Percentiles rank a stretch among this genome's conserved stretches.
These are phyloP conservation scores for Euphorbia schlechtendalii DNA, from an alignment of 441 rosid genomes.

Conservation along the genomic window DNA sequence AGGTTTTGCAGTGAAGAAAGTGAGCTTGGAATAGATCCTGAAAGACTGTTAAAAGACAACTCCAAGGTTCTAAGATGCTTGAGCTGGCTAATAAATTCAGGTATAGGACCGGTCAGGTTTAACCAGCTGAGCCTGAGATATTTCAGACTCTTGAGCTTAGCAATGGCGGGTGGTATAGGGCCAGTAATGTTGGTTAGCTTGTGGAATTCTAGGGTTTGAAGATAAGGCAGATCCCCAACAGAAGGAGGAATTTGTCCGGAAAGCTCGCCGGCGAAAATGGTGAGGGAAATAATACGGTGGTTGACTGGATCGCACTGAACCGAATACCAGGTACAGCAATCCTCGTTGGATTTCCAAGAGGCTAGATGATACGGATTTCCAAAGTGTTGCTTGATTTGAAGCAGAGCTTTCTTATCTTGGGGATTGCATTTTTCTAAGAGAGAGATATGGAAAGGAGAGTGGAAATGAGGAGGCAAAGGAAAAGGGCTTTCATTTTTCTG, in stretches of 20 bases:
- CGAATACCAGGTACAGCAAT: too few species aligned
- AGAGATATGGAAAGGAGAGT: constrained; percentile 18
- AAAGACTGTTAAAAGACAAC: constrained; percentile 56
- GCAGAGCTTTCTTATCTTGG: too few species aligned
- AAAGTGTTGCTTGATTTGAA: too few species aligned
- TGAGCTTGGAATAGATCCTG: constrained; percentile 55
- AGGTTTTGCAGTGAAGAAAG: constrained; percentile 56
- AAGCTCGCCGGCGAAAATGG: too few species aligned
- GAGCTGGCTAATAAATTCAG: constrained; percentile 46
- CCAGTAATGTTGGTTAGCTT: constrained; percentile 36
- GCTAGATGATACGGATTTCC: too few species aligned
- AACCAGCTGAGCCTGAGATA: constrained; percentile 39
- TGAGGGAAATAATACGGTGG: too few species aligned
- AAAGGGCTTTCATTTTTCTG: constrained; percentile 12
- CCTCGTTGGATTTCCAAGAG: too few species aligned
- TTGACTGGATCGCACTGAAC: too few species aligned
- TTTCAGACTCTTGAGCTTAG: constrained; percentile 51
- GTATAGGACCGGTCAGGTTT: constrained; percentile 54
- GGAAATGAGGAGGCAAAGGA: constrained; percentile 19
- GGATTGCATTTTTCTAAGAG: too few species aligned
- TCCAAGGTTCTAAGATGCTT: constrained; percentile 42
- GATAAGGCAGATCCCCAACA: too few species aligned
- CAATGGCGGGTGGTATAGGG: constrained; percentile 45
- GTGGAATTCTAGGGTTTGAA: too few species aligned
- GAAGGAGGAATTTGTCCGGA: too few species aligned